Percentiles rank a stretch among this genome's conserved stretches.
Conservation (phyloP, 768 basidiomycete species). For the Dentipellis fragilis region DNA sequence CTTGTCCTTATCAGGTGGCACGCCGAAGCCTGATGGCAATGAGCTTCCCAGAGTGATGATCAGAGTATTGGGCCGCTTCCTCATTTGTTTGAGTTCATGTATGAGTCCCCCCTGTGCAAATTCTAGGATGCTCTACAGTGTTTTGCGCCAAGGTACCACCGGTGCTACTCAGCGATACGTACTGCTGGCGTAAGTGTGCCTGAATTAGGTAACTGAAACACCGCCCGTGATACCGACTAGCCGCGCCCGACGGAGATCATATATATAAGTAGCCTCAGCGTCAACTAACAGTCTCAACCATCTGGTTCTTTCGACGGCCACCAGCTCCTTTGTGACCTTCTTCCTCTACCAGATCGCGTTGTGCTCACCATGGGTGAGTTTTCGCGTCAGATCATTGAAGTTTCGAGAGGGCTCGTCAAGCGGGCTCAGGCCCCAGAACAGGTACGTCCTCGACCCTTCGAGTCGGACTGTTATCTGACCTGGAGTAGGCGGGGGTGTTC, state of each 20-base stretch:
- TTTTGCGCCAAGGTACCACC: too few relatives aligned
- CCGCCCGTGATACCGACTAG: not conserved
- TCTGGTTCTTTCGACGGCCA: not conserved
- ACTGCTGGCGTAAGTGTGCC: not conserved
- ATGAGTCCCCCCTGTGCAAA: not conserved
- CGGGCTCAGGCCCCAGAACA: constrained; percentile 28
- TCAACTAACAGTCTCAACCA: not conserved
- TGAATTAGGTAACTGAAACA: not conserved
- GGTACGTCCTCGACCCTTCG: constrained; percentile 5
- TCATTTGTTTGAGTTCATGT: not conserved
- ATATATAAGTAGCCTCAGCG: not conserved
- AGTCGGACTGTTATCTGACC: not conserved
- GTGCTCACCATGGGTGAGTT: constrained; percentile 38
- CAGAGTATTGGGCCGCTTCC: not conserved
- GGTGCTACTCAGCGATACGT: too few relatives aligned
- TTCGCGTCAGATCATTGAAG: constrained; percentile 25
- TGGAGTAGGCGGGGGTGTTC: constrained; percentile 59
- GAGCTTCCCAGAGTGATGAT: not conserved
- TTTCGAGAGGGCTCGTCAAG: constrained; percentile 22
- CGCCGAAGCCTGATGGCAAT: not conserved
- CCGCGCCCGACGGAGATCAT: not conserved
- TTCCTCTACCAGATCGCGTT: not conserved
- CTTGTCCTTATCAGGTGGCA: not conserved
- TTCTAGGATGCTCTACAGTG: too few relatives aligned
- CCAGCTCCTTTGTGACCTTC: not conserved